Base-by-base conservation (phyloP, 2,329 filamentous ascomycete species). In the Xylaria sp. region DNA sequence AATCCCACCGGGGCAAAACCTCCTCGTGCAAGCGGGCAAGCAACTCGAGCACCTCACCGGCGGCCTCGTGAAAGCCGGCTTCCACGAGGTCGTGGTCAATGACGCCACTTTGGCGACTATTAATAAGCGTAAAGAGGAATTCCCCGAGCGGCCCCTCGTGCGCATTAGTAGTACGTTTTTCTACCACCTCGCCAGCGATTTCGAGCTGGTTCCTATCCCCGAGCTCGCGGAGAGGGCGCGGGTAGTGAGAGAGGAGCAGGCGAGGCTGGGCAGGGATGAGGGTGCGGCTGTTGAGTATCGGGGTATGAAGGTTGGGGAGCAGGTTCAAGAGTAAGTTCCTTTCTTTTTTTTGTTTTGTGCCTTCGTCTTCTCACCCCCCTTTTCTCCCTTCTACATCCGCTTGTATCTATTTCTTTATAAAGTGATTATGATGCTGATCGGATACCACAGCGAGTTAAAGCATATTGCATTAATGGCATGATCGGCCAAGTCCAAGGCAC, bases 1-100 rank as follows among this genome's bases (percentile, higher is more conserved):
- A 79, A 89, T 90, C 72, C 88, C 88, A 0, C 80, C 80, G 2
- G 87, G 87, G 3, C 87, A 87, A 76, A 83, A 89, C 77, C 81
- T 90, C 18, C 83, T 90, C 18, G 88, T 90, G 7, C 88, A 90
- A 75, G 88, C 88, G 1, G 88, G 88, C 67, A 89, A 89, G 81
- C 88, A 90, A 80, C 82, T 90, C 65, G 88, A 90, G 81, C 85
- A 90, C 79, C 78, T 88, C 60, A 89, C 87, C 0, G 87, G 88
- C 58, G 88, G 88, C 0, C 84, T 90, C 41, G 82, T 90, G 78
- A 89, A 89, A 77, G 88, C 88, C 1, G 88, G 88, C 3, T 90
- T 82, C 79, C 88, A 90, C 79, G 88, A 90, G 81, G 88, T 90
- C 0, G 85, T 88, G 1, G 85, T 89, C 69, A 89, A 85, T 76